Conservation (phyloP, 176 grass and related monocot species). For the Lolium multiflorum region DNA sequence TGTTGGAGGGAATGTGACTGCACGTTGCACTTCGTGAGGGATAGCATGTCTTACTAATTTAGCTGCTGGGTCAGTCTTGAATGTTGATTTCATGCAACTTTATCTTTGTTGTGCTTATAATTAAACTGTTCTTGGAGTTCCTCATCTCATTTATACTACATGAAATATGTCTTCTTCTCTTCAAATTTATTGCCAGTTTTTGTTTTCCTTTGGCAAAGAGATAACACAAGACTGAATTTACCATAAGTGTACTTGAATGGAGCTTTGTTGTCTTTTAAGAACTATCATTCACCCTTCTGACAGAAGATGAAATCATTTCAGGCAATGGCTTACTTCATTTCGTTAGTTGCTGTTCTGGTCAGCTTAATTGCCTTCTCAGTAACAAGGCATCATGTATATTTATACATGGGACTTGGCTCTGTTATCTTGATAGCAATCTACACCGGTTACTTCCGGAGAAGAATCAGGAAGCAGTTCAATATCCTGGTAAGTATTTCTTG, state of each 20-base stretch:
- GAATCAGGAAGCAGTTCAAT: slow-evolving; percentile 91
- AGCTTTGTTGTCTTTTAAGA: background rate
- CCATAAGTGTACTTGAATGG: too few relatives aligned
- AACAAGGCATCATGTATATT: slow-evolving; percentile 64
- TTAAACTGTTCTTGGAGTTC: slow-evolving; percentile 1
- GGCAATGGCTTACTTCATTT: slow-evolving; percentile 73
- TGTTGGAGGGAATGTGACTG: slow-evolving; percentile 26
- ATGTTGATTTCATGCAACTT: slow-evolving; percentile 17
- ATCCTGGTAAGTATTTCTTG: slow-evolving; percentile 69
- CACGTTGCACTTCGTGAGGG: background rate
- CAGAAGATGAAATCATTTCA: slow-evolving; percentile 46
- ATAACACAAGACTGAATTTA: background rate
- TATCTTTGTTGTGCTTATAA: slow-evolving; percentile 1
- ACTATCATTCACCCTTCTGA: slow-evolving; percentile 39
- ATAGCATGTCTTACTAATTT: slow-evolving; percentile 34
- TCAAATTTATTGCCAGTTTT: background rate
- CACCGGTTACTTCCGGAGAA: slow-evolving; percentile 85
- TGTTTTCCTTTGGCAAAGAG: background rate
- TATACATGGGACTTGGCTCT: slow-evolving; percentile 79
- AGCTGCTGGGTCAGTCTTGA: background rate
- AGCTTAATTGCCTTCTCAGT: slow-evolving; percentile 82
- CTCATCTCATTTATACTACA: too few relatives aligned
- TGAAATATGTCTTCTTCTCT: background rate
- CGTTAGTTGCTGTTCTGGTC: slow-evolving; percentile 60
- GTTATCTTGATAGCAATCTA: slow-evolving; percentile 74